phyloP scores from a whole-genome alignment of 2,329 filamentous ascomycete species.

The Neoarthrinium moseri region DNA sequence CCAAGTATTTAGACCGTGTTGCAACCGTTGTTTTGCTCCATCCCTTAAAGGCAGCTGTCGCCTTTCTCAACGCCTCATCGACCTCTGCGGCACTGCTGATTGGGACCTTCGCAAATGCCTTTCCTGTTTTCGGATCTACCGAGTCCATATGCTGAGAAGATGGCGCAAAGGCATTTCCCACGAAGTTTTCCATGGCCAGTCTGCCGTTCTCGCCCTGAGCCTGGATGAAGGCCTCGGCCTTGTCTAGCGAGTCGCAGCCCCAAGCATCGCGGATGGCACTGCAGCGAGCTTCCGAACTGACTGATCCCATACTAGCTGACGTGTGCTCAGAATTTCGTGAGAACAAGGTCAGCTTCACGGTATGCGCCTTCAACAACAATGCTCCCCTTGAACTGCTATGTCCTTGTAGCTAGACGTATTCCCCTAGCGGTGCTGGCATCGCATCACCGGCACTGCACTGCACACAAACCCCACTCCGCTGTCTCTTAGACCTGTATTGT shows the following conservation, averaged over 20 bases:
- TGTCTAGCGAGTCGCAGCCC: constrained; percentile 25
- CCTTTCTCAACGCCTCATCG: constrained; percentile 20
- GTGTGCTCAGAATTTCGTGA: no score
- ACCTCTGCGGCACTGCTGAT: constrained; percentile 21
- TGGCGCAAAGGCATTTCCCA: constrained; percentile 13
- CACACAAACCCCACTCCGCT: no score
- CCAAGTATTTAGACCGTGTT: constrained; percentile 22
- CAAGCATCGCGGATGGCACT: constrained; percentile 16
- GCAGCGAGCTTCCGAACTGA: constrained; percentile 1
- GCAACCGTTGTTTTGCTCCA: constrained; percentile 27
- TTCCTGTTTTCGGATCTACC: constrained; percentile 29
- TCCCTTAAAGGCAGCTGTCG: constrained; percentile 23
- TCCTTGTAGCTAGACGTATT: no score
- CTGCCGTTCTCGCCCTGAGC: constrained; percentile 2
- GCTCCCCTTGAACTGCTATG: no score
- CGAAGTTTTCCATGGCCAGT: constrained; percentile 19
- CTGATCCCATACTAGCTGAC: not conserved
- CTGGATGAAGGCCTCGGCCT: constrained; percentile 20
- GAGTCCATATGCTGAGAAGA: constrained; percentile 21
- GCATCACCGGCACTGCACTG: no score
- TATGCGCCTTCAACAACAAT: not conserved
- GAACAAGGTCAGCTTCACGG: no score
- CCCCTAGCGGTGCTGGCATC: no score
- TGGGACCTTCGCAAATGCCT: constrained; percentile 21
- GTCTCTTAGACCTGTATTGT: no score